phyloP scores from a whole-genome alignment of 2,329 filamentous ascomycete species.

The Venturia aucupariae region DNA sequence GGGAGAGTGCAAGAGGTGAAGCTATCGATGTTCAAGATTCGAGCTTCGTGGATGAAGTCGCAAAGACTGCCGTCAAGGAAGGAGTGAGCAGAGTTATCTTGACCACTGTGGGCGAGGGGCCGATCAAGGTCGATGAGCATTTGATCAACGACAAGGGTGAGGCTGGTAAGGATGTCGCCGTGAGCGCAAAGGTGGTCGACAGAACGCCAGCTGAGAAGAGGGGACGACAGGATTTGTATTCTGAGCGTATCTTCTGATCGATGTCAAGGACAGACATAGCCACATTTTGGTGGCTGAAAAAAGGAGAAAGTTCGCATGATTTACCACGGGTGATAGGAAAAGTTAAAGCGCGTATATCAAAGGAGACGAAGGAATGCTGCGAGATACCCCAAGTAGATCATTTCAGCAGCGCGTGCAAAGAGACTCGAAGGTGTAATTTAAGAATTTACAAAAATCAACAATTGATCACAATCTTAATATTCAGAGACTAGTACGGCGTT shows the following conservation, averaged over 20 bases:
- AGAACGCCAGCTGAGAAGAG: conserved; percentile 3
- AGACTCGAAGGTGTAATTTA: not conserved
- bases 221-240: not conserved
- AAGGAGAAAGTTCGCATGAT: not conserved
- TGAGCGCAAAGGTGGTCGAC: not conserved
- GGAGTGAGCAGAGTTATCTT: conserved; percentile 85
- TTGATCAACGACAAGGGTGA: conserved; percentile 61
- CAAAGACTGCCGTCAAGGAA: conserved; percentile 47
- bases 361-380: not conserved
- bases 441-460: no score
- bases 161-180: conserved; percentile 18
- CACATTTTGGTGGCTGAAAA: not conserved
- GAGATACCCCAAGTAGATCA: not conserved
- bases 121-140: conserved; percentile 67
- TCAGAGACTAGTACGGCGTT: no score
- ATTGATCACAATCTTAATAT: no score
- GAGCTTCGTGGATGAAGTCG: conserved; percentile 46
- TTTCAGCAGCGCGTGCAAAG: not conserved
- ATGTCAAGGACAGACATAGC: not conserved
- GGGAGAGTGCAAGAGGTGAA: conserved; percentile 49
- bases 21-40: conserved; percentile 51
- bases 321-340: no score
- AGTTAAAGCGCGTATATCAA: no score
- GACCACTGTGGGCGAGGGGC: conserved; percentile 86
- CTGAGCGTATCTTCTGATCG: not conserved